These are phyloP conservation scores for Drechmeria coniospora DNA, from an alignment of 2,329 filamentous ascomycete genomes.

Conservation along the genomic window DNA sequence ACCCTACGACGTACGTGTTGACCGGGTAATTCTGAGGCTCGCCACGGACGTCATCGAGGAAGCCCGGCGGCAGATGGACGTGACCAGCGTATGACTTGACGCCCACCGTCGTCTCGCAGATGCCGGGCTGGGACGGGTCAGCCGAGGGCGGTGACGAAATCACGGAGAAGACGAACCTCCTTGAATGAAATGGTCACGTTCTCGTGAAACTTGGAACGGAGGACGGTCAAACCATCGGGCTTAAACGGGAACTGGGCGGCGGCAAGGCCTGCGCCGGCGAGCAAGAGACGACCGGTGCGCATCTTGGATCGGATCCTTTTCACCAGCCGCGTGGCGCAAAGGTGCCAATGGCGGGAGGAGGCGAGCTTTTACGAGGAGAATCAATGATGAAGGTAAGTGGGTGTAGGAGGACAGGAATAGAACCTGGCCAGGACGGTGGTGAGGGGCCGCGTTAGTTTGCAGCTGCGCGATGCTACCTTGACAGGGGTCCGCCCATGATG, in stretches of 20 bases:
- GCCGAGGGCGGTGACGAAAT: too few species aligned
- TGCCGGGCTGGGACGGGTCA: conserved; percentile 42
- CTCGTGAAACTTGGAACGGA: conserved; percentile 42
- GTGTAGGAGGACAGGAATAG: too few species aligned
- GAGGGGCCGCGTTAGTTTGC: too few species aligned
- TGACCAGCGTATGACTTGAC: conserved; percentile 52
- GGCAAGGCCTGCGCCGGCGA: conserved; percentile 8
- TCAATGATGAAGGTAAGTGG: too few species aligned
- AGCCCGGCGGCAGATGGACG: conserved; percentile 35
- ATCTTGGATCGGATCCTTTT: conserved; percentile 1
- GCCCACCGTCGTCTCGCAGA: conserved; percentile 39
- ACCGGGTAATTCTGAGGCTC: conserved; percentile 27
- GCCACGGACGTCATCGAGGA: conserved; percentile 23
- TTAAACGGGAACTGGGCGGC: conserved; percentile 16
- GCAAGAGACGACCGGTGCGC: conserved; percentile 4
- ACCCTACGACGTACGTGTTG: conserved; percentile 24
- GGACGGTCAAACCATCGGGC: conserved; percentile 24
- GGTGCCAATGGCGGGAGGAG: too few species aligned
- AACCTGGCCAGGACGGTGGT: too few species aligned
- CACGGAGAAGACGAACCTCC: conserved; percentile 19
- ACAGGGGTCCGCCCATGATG: too few species aligned
- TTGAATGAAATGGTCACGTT: conserved; percentile 49
- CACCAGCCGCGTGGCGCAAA: neutral
- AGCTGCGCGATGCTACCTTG: too few species aligned
- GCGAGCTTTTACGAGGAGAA: too few species aligned